These are phyloP conservation scores for Penstemon davidsonii DNA, from an alignment of 257 asterid genomes.

Conservation along the genomic window DNA sequence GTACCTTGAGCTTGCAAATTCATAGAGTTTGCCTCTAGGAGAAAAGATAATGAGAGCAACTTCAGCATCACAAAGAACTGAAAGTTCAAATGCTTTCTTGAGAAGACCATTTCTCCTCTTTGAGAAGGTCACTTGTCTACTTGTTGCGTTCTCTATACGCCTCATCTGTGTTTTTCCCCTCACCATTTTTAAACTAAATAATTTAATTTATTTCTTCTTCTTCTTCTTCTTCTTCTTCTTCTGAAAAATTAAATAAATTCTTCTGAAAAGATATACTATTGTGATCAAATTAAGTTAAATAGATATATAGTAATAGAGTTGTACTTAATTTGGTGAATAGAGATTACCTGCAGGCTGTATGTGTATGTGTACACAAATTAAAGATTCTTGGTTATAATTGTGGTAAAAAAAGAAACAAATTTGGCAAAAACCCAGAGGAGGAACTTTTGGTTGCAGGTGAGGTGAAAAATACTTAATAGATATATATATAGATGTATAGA, in stretches of 20 bases:
- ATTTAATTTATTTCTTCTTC: too few relatives aligned
- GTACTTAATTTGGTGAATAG: too few relatives aligned
- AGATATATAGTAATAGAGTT: too few relatives aligned
- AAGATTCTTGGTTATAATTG: too few relatives aligned
- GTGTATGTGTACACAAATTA: too few relatives aligned
- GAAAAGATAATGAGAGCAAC: slow-evolving; percentile 78
- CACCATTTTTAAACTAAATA: slow-evolving; percentile 48
- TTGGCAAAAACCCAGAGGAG: slow-evolving; percentile 47
- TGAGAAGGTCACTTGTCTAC: slow-evolving; percentile 92
- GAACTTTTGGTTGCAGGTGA: slow-evolving; percentile 37
- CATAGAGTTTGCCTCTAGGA: slow-evolving; percentile 76
- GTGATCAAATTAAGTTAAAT: neutral
- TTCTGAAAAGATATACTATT: neutral
- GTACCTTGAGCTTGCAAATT: slow-evolving; percentile 77
- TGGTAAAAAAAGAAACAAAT: slow-evolving; percentile 31
- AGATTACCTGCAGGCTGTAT: too few relatives aligned
- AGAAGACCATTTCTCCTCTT: slow-evolving; percentile 84
- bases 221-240: too few relatives aligned
- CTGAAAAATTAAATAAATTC: too few relatives aligned
- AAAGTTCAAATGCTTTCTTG: slow-evolving; percentile 83
- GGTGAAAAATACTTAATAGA: neutral
- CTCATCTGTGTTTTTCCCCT: slow-evolving; percentile 91
- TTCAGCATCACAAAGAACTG: slow-evolving; percentile 87
- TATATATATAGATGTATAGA: too few relatives aligned
- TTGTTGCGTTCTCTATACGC: slow-evolving; percentile 89